A percentile compares a stretch with the other conserved stretches of the same genome.
These are phyloP conservation scores for Lepidium campestre DNA, from an alignment of 441 rosid species.

Conservation along the genomic window DNA sequence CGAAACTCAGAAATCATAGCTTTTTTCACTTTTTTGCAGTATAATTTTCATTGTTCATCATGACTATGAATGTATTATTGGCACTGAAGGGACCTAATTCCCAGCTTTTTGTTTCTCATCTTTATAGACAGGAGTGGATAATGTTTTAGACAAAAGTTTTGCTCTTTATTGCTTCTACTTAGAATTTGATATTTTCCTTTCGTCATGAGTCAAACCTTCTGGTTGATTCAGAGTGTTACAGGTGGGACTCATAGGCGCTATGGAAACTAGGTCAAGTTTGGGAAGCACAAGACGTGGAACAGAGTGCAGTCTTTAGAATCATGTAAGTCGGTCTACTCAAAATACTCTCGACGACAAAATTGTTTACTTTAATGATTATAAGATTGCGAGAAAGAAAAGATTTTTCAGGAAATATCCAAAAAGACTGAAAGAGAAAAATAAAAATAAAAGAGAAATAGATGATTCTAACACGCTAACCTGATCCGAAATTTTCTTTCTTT, in stretches of 20 bases:
- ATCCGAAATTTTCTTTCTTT: conserved; percentile 6
- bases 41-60: conserved; percentile 21
- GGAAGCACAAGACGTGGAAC: conserved; percentile 26
- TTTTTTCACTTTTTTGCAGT: conserved; percentile 12
- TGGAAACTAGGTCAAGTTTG: conserved; percentile 22
- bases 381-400: conserved; percentile 7
- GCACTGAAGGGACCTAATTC: conserved; percentile 5
- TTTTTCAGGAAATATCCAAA: conserved; percentile 1
- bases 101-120: conserved; percentile 17
- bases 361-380: conserved; percentile 25
- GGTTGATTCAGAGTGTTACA: neutral
- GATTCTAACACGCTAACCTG: conserved; percentile 17
- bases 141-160: neutral
- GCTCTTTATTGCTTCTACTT: neutral
- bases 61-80: conserved; percentile 26
- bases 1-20: conserved; percentile 10
- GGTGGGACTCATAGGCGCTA: neutral
- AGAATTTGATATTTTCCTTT: neutral
- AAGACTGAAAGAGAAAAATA: neutral
- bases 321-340: conserved; percentile 28
- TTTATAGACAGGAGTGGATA: conserved; percentile 8
- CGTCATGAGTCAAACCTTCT: neutral
- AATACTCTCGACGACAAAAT: conserved; percentile 17
- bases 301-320: conserved; percentile 26
- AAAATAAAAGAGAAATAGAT: conserved; percentile 14